Evolutionary conservation across 208 protist species (phyloP).

Genomic region (Porcisia deanei): DNA sequence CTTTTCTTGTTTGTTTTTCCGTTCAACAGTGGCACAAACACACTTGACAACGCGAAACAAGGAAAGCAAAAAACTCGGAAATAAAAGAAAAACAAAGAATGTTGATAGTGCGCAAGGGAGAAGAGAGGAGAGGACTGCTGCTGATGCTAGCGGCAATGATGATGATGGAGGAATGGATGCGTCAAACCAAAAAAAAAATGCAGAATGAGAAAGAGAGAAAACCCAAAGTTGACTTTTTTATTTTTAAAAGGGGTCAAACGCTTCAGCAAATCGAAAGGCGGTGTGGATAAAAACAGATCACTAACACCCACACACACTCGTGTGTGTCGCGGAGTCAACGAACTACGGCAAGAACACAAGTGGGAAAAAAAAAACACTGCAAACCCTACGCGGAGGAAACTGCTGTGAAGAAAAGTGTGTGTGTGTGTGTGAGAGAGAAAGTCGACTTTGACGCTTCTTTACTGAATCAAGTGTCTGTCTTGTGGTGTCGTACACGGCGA

Average conservation of each 20-base stretch:
- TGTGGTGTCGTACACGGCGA: neutral
- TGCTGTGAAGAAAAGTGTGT: too few species aligned
- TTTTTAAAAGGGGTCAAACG: neutral
- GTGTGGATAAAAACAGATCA: neutral
- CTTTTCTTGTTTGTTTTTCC: neutral
- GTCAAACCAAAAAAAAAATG: neutral
- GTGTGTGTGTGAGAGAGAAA: too few species aligned
- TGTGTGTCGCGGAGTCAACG: too few species aligned
- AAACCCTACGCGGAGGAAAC: too few species aligned
- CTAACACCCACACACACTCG: too few species aligned
- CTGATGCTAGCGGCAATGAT: neutral
- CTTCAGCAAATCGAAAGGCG: neutral
- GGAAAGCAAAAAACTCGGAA: neutral
- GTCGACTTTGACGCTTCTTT: too few species aligned
- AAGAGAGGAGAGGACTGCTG: neutral
- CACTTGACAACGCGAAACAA: neutral
- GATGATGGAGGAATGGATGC: neutral
- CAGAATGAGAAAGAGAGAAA: conserved; percentile 15
- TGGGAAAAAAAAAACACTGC: too few species aligned
- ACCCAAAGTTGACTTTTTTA: neutral
- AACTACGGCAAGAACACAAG: too few species aligned
- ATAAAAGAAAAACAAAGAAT: neutral
- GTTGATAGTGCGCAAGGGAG: neutral
- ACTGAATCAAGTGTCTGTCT: neutral
- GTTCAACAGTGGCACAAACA: neutral